A percentile compares a stretch with the other conserved stretches of the same genome.
Conservation (phyloP, 73 alveolate species). For the Effrenium voratum region DNA sequence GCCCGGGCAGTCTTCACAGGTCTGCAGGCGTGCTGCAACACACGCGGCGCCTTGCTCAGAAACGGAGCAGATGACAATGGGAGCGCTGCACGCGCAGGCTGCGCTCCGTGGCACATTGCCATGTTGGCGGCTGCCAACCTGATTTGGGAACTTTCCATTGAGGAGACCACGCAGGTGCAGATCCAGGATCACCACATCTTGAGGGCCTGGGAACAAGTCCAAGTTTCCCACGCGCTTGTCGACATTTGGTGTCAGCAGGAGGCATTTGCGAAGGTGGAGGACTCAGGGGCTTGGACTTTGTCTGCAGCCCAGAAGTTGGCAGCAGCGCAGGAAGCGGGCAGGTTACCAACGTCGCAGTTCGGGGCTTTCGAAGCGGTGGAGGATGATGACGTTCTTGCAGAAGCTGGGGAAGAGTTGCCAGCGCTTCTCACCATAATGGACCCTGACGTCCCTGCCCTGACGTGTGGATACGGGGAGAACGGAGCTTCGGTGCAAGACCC, state of each 20-base stretch:
- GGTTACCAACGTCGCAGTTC: neutral
- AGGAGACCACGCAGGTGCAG: neutral
- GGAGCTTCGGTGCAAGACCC: no score
- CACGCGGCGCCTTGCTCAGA: neutral
- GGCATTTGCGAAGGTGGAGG: neutral
- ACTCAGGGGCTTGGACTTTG: neutral
- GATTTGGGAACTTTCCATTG: neutral
- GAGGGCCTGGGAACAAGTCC: neutral
- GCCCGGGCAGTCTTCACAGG: neutral
- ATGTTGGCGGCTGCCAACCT: neutral
- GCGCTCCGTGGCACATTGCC: neutral
- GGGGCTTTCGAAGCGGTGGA: neutral
- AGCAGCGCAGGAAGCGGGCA: neutral
- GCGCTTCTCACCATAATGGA: no score
- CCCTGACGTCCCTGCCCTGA: no score
- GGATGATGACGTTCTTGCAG: no score
- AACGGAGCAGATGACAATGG: neutral
- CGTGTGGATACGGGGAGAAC: no score
- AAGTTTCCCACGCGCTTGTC: neutral
- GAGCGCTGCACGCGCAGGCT: neutral
- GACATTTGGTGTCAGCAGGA: neutral
- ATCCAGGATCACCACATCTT: neutral
- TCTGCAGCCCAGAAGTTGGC: no score
- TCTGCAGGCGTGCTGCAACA: neutral
- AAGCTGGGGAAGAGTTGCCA: no score